Evolutionary conservation across 176 grass and related monocot species (phyloP), one percentile per base, ranked within the genome.

Genomic region (Oryza meridionalis): DNA sequence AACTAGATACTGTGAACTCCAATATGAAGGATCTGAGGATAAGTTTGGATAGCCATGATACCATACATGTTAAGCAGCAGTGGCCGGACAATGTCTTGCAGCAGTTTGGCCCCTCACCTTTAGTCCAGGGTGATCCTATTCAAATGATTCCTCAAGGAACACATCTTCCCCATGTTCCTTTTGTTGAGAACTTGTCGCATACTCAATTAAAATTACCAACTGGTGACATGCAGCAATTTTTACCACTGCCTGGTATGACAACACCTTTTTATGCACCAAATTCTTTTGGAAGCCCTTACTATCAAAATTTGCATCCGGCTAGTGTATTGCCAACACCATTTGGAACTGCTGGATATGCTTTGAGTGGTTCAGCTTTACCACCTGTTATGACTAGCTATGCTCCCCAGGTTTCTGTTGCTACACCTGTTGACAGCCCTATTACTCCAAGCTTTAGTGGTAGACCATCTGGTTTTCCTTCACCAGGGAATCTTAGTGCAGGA

Each of bases 391-490:
- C 86, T 76, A 84, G 81, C 37, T 99, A 89, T 96, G 47, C 86
- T 80, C 87, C 91, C 24, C 91, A 96, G 69, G 76, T 73, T 77
- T 70, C 87, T 83, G 55, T 92, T 87, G 65, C 81, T 53, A 82
- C 87, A 67, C 78, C 82, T 84, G 70, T 88, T 11, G 90, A 86
- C n/a, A 88, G 66, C 73, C 80, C 88, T 88, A 78, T 90, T 16
- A 90, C 79, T 77, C 83, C 90, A 86, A 92, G 84, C 67, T 92
- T 95, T 77, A 86, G 63, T 84, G 50, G 81, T 81, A 95, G 90
- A 33, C 79, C 83, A 84, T 81, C 88, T 78, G 88, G 85, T 71
- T 89, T 90, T 81, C 31, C 80, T 79, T 49, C 78, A 72, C 65
- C 77, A 16, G 92, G 92, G 35, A 94, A 87, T 82, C 32, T 73